Percentiles rank a stretch among this genome's conserved stretches.
phyloP scores from a whole-genome alignment of 768 basidiomycete genomes.

The Melanogaster broomeanus region DNA sequence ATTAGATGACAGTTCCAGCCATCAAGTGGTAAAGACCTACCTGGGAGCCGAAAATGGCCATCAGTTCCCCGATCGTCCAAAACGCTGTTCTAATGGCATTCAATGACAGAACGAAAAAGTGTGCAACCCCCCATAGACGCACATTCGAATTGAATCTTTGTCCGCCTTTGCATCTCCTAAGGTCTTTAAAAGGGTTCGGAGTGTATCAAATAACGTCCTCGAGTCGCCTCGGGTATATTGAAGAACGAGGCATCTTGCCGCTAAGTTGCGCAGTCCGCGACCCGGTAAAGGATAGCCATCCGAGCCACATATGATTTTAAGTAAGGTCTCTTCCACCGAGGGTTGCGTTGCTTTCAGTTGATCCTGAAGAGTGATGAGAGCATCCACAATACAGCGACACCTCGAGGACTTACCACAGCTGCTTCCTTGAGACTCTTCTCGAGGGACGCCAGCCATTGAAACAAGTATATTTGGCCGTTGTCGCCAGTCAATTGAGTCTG shows the following conservation, averaged over 20 bases:
- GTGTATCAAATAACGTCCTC: slow-evolving; percentile 81
- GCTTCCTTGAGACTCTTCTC: slow-evolving; percentile 57
- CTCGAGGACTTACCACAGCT: slow-evolving; percentile 47
- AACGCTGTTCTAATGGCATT: slow-evolving; percentile 66
- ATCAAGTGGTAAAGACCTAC: slow-evolving; percentile 43
- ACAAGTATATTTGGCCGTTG: slow-evolving; percentile 79
- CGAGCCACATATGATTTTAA: slow-evolving; percentile 67
- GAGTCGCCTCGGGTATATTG: slow-evolving; percentile 83
- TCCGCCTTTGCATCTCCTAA: slow-evolving; percentile 74
- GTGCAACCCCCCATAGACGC: slow-evolving; percentile 25
- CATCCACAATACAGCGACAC: background rate
- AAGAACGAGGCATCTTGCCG: slow-evolving; percentile 72
- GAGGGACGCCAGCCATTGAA: slow-evolving; percentile 76
- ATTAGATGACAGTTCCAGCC: background rate
- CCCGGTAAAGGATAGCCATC: slow-evolving; percentile 81
- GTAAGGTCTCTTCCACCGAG: slow-evolving; percentile 59
- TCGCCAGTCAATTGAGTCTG: slow-evolving; percentile 73
- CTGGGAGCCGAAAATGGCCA: slow-evolving; percentile 82
- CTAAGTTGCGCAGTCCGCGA: slow-evolving; percentile 77
- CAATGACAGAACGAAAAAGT: background rate
- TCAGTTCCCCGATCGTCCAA: slow-evolving; percentile 86
- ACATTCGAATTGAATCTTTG: slow-evolving; percentile 70
- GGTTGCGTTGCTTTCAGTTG: slow-evolving; percentile 65
- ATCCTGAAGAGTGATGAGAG: slow-evolving; percentile 44
- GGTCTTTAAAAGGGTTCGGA: slow-evolving; percentile 75